Conservation (phyloP, 139 green algal species). For the Closterium sp. region DNA sequence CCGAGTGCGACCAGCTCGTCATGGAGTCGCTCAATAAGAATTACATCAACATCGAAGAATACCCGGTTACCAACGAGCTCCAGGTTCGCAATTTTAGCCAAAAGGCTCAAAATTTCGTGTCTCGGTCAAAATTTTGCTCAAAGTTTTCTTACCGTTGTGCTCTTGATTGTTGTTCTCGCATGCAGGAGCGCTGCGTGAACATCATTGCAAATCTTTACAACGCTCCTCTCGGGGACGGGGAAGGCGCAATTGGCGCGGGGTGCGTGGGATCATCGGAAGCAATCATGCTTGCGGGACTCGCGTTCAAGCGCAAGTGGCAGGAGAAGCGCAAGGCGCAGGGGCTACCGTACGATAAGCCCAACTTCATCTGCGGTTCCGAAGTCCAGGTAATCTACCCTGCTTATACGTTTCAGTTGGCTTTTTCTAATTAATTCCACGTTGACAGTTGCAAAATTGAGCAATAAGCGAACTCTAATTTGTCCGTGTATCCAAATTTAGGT, state of each 20-base stretch:
- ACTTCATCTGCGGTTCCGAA: slow-evolving; percentile 39
- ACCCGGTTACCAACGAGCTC: slow-evolving; percentile 44
- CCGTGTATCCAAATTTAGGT: slow-evolving; percentile 2
- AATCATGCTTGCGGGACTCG: slow-evolving; percentile 48
- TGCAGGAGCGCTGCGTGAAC: slow-evolving; percentile 53
- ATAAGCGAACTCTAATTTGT: neutral
- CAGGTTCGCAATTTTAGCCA: neutral
- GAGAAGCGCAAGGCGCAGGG: slow-evolving; percentile 23
- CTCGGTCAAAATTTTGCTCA: too few species aligned
- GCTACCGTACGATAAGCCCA: slow-evolving; percentile 43
- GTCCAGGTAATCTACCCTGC: too few species aligned
- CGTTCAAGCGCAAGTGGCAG: slow-evolving; percentile 45
- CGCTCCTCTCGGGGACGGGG: slow-evolving; percentile 1
- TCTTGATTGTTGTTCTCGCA: neutral
- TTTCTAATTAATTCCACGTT: too few species aligned
- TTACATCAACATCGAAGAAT: slow-evolving; percentile 53
- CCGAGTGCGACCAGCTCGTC: slow-evolving; percentile 47
- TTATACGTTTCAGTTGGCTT: neutral
- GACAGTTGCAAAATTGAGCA: neutral
- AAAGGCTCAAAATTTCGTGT: too few species aligned
- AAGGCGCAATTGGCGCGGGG: slow-evolving; percentile 9
- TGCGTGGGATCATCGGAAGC: slow-evolving; percentile 48
- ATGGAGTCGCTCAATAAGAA: slow-evolving; percentile 51
- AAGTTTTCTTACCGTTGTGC: too few species aligned
- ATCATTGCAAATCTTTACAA: slow-evolving; percentile 49